Base-by-base conservation (phyloP, 2,329 filamentous ascomycete species). In the Scleromitrula shiraiana region DNA sequence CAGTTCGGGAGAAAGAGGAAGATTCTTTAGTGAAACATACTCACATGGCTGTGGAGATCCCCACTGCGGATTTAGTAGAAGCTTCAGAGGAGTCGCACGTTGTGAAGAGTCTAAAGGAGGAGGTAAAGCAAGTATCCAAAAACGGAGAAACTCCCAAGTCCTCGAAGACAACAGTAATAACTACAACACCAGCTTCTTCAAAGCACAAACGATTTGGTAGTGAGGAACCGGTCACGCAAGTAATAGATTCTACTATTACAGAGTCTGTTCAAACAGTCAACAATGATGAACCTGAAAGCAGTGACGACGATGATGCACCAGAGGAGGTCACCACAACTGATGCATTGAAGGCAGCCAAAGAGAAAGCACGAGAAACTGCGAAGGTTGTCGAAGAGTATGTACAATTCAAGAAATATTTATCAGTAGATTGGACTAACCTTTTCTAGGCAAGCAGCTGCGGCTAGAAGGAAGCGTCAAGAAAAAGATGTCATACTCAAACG, bases 241-340 rank as follows among this genome's bases (percentile, higher is more conserved):
- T 15, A 19, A 19, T 37, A 4, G 44, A 46, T 23, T 26, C 12
- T 2, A 33, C 33, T 14, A 10, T 17, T 5, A 10, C 15, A n/a
- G 44, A 50, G 10, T 27, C 29, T 22, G 7, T 20, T 12, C 17
- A 38, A 38, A 6, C 19, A 3, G 9, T 24, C 9, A 24, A 38
- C 8, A 14, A 42, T 4, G 23, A 41, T 7, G 53, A 51, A 5
- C 55, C 56, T 5, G 54, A 53, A 23, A 49, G 46, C n/a, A 61
- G 58, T 38, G 61, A 63, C 20, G 61, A 63, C 20, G 58, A 64
- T 41, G 61, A 63, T 49, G 60, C 60, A 9, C 61, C 61, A 33
- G 60, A 64, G 44, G 59, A 55, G 19, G 53, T 63, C 33, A 56
- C 52, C 12, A 53, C 49, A 7, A 46, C 61, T 40, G 54, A 57